These are phyloP conservation scores for Dichotomocladium elegans DNA, from an alignment of 371 early-diverging fungal genomes.

Conservation along the genomic window DNA sequence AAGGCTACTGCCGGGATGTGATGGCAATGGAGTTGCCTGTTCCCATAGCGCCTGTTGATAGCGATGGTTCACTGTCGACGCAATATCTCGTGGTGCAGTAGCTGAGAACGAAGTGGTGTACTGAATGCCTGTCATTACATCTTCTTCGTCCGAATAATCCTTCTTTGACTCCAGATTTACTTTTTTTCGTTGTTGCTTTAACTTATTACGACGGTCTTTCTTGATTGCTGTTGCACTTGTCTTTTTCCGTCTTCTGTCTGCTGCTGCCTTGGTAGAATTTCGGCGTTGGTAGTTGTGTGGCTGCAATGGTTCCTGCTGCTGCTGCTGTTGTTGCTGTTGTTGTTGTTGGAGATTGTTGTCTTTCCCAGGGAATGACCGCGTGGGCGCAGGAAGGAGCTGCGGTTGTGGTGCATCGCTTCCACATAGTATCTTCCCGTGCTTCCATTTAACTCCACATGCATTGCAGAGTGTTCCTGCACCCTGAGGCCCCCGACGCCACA, in stretches of 20 bases:
- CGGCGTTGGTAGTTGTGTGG: too few relatives aligned
- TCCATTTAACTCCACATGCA: slow-evolving; percentile 91
- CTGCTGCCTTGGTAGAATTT: too few relatives aligned
- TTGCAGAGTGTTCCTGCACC: slow-evolving; percentile 84
- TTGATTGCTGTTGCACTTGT: background rate
- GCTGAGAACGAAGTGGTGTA: background rate
- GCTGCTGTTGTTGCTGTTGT: background rate
- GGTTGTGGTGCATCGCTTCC: slow-evolving; percentile 15
- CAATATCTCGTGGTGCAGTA: slow-evolving; percentile 2
- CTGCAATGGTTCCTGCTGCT: too few relatives aligned
- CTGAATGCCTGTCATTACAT: slow-evolving; percentile 3
- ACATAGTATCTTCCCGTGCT: slow-evolving; percentile 63
- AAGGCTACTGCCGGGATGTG: background rate
- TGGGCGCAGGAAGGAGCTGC: too few relatives aligned
- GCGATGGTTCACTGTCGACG: background rate
- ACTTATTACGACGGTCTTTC: background rate
- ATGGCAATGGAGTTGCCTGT: too few relatives aligned
- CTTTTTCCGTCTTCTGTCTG: background rate
- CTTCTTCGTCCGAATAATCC: slow-evolving; percentile 10
- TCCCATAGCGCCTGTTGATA: background rate
- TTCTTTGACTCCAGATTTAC: background rate
- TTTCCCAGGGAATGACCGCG: too few relatives aligned
- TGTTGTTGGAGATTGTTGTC: background rate
- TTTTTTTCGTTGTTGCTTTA: background rate
- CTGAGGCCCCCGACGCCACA: slow-evolving; percentile 87